Evolutionary conservation across 129 eudicot species (phyloP), one percentile per base, ranked within the genome.

Genomic region (Pittosporum tobira): DNA sequence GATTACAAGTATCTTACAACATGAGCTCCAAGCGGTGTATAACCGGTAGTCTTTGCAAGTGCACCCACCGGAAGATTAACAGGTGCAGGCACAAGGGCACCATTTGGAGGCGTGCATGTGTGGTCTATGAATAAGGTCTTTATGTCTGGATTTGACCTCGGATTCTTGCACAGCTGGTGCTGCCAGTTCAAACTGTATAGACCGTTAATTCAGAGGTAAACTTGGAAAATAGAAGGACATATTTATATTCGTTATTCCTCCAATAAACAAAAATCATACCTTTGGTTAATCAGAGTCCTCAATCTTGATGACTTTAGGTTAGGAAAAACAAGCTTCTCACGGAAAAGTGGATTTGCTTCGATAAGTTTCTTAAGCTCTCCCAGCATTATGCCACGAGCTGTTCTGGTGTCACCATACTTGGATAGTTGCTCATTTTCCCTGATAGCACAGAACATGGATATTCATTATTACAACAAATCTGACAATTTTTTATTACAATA

Each of bases 401-500:
- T 71, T 84, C 76, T 81, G 27, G 87, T 88, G 71, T 88, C 90
- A 21, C 96, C 96, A 70, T 88, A 81, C 69, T 73, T 88, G 6
- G 96, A 88, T 29, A 84, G 82, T 78, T 88, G 84, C 82, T 84
- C 87, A 46, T 88, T 84, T 70, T 88, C 96, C 77, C 96, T 88
- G 72, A 21, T 51, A 64, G 23, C 25, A 66, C 15, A 37, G 2
- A 64, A 6, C 46, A 38, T 15, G n/a, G 31, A 56, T n/a, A n/a
- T n/a, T n/a, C n/a, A n/a, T 25, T 37, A 61, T 25, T 23, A n/a
- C 18, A 63, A 44, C 2, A 56, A 30, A 43, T 25, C 3, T 16
- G 11, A 34, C 2, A 36, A 47, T 24, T n/a, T 27, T 30, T 2
- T 0, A 55, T 25, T 30, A 38, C 9, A 1, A 0, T 1, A 28